Evolutionary conservation across 805 yeast genomes (phyloP), one percentile per base, ranked within the genome.

Genomic region (Yarrowia deformans): DNA sequence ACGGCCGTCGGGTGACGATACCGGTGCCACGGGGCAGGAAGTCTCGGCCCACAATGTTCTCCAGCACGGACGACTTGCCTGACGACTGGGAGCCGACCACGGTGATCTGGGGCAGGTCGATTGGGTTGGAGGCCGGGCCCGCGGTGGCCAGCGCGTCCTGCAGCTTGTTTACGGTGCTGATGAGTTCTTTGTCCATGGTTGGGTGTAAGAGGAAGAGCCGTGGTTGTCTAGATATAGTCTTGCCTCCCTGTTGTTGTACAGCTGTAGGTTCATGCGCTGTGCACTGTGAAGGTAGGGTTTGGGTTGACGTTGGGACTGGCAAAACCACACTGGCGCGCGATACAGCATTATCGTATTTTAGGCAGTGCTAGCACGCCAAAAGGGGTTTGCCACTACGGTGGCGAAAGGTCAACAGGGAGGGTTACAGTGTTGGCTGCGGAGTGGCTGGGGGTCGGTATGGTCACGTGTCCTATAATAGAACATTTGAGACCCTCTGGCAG

Each of bases 11-110:
- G 32, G 97, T 91, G 72, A 91, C 97, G 72, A 91, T 91, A 74
- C 97, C 97, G 5, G 97, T 89, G 73, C 97, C 97, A 80, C 97
- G 84, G 69, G 97, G 97, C 72, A 92, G 81, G 79, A 91, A 91
- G 80, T 91, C 97, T 75, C 97, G 84, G 14, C 97, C 97, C 50
- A 93, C 97, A 72, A 91, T 90, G 81, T 91, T 91, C 78, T 91
- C 97, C 74, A 91, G 84, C 19, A 91, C 97, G 0, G 97, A 91
- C 32, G 94, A 89, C 80, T 91, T 91, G 72, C 97, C 97, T 71
- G 90, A 84, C 52, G 97, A 90, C 78, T 91, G 97, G 5, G 97
- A 91, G 49, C 97, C 97, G 55, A 91, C 97, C 29, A 91, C 97
- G n/a, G 97, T 91, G 76, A 92, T 92, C 79, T 92, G 97, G 16